Conservation (phyloP, 2,329 filamentous ascomycete genomes). For the Clonostachys byssicola region DNA sequence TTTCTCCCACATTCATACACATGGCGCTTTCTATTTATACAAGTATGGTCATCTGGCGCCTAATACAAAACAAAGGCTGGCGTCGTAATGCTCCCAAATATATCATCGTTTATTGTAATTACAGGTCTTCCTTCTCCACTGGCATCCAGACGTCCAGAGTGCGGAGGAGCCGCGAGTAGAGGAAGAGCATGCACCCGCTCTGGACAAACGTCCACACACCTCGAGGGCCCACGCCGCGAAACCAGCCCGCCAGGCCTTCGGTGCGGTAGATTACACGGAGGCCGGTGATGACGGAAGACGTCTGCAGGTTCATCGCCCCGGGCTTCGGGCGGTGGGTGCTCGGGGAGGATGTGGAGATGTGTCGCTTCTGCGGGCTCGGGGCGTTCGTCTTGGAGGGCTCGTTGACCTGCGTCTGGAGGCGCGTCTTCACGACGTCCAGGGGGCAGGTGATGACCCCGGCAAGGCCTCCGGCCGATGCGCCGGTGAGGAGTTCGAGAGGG, state of each 20-base stretch:
- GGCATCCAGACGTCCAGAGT: constrained; percentile 58
- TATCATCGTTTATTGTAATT: constrained; percentile 1
- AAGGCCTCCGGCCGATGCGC: constrained; percentile 83
- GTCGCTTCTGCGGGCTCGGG: constrained; percentile 53
- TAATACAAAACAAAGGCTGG: background rate
- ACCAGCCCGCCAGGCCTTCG: constrained; percentile 87
- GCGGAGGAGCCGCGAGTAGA: constrained; percentile 85
- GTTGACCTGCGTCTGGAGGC: constrained; percentile 85
- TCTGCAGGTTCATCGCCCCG: constrained; percentile 76
- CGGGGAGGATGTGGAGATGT: constrained; percentile 86
- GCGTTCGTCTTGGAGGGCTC: constrained; percentile 16
- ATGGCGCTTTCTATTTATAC: background rate
- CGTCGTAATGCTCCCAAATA: background rate
- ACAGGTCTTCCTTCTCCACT: constrained; percentile 17
- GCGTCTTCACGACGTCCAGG: constrained; percentile 94
- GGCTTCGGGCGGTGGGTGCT: constrained; percentile 78
- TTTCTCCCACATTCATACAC: background rate
- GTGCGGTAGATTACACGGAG: constrained; percentile 83
- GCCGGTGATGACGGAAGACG: constrained; percentile 83
- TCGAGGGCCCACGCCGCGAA: constrained; percentile 88
- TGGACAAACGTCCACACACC: constrained; percentile 97
- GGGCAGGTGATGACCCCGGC: constrained; percentile 94
- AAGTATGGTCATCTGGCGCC: background rate
- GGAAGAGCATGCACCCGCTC: constrained; percentile 91
- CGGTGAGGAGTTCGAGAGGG: constrained; percentile 81